phyloP scores from a whole-genome alignment of 495 filamentous ascomycete genomes.

The Penicillium lividum region DNA sequence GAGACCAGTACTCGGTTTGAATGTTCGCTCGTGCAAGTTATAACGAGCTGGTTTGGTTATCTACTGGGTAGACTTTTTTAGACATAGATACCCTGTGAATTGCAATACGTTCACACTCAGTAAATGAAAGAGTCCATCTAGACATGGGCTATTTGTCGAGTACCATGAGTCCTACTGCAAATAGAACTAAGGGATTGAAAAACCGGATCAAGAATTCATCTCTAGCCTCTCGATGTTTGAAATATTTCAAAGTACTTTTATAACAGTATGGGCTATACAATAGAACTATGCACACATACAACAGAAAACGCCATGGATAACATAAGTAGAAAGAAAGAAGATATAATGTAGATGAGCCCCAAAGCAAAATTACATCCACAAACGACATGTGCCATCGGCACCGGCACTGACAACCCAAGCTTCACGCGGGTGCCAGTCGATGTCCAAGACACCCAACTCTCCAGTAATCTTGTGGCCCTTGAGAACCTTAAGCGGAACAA shows the following conservation, averaged over 20 bases:
- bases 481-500: constrained; percentile 93
- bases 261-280: constrained; percentile 32
- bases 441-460: constrained; percentile 85
- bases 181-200: neutral
- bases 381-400: constrained; percentile 84
- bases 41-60: constrained; percentile 2
- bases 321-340: constrained; percentile 8
- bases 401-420: constrained; percentile 93
- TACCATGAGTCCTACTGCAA: neutral
- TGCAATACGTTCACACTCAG: neutral
- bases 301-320: constrained; percentile 24
- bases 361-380: constrained; percentile 63
- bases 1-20: neutral
- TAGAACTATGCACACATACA: constrained; percentile 32
- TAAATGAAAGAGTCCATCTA: neutral
- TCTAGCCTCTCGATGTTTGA: neutral
- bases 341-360: constrained; percentile 25
- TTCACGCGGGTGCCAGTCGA: constrained; percentile 92
- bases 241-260: constrained; percentile 24
- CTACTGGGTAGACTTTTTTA: neutral
- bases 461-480: constrained; percentile 78
- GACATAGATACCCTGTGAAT: constrained; percentile 1
- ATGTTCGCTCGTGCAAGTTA: constrained; percentile 4
- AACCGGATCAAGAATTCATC: neutral
- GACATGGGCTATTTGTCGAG: neutral